These are phyloP conservation scores for Backusella luteola DNA, from an alignment of 192 early-diverging fungal genomes.

Conservation along the genomic window DNA sequence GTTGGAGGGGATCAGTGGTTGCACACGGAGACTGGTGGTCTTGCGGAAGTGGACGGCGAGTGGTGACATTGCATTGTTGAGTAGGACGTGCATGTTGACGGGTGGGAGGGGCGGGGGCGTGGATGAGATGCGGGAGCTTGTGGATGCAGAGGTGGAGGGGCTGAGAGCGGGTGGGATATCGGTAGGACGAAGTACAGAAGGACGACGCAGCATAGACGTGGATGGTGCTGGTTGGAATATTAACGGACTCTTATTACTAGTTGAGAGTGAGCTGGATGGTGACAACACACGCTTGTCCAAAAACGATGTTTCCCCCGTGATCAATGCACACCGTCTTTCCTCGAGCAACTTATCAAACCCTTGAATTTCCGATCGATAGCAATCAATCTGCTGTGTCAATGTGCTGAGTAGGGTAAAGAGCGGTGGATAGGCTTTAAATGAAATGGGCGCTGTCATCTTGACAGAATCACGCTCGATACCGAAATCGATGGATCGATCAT, in stretches of 20 bases:
- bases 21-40: constrained; percentile 46
- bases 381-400: constrained; percentile 64
- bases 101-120: constrained; percentile 23
- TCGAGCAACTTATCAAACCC: constrained; percentile 58
- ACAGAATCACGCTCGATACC: constrained; percentile 29
- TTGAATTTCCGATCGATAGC: constrained; percentile 56
- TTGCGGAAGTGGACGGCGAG: constrained; percentile 34
- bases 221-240: background rate
- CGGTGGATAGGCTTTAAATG: constrained; percentile 55
- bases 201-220: background rate
- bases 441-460: constrained; percentile 27
- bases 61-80: constrained; percentile 17
- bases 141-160: constrained; percentile 6
- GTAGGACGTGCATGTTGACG: constrained; percentile 37
- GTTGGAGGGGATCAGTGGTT: constrained; percentile 53
- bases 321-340: constrained; percentile 53
- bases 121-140: constrained; percentile 18
- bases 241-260: background rate
- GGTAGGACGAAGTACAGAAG: background rate
- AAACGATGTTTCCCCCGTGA: constrained; percentile 36
- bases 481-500: constrained; percentile 42
- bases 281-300: constrained; percentile 36
- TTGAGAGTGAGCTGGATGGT: constrained; percentile 5
- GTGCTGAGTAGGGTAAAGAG: constrained; percentile 66
- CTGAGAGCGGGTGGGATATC: background rate